Evolutionary conservation across 441 rosid genomes (phyloP).

Genomic region (Erodium trifolium): DNA sequence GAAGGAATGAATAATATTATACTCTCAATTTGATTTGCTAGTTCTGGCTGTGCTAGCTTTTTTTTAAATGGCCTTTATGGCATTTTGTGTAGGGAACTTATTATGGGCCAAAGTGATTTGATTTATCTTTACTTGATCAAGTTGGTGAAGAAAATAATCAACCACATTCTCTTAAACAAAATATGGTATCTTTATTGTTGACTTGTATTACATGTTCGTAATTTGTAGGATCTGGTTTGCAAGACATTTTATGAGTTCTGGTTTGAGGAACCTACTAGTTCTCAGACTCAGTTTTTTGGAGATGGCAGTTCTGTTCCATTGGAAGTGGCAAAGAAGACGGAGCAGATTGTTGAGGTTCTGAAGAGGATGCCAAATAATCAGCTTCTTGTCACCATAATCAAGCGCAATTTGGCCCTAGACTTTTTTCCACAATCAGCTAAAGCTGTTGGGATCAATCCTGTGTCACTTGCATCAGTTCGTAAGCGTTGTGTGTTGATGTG

Average conservation of each 20-base stretch:
- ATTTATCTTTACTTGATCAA: not conserved
- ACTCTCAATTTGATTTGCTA: not conserved
- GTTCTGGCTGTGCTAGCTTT: not conserved
- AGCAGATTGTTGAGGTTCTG: constrained; percentile 86
- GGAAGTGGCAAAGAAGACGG: constrained; percentile 86
- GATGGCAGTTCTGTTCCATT: constrained; percentile 88
- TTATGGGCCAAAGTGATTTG: not conserved
- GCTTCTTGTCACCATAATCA: constrained; percentile 79
- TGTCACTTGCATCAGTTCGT: constrained; percentile 72
- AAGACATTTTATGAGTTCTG: constrained; percentile 97
- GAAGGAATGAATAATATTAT: not conserved
- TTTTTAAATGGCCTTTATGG: not conserved
- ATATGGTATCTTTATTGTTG: not conserved
- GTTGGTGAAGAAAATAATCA: not conserved
- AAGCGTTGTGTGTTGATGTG: constrained; percentile 95
- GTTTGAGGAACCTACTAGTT: constrained; percentile 89
- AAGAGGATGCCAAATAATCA: constrained; percentile 76
- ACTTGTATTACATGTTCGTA: constrained; percentile 10
- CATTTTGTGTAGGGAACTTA: not conserved
- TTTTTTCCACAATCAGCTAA: constrained; percentile 91
- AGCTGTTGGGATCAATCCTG: constrained; percentile 94
- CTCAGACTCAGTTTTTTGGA: constrained; percentile 57
- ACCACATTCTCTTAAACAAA: not conserved
- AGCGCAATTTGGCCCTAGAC: constrained; percentile 89
- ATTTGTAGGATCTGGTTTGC: constrained; percentile 86